Conservation (phyloP, 176 grass and related monocot genomes). For the Oryza meridionalis region DNA sequence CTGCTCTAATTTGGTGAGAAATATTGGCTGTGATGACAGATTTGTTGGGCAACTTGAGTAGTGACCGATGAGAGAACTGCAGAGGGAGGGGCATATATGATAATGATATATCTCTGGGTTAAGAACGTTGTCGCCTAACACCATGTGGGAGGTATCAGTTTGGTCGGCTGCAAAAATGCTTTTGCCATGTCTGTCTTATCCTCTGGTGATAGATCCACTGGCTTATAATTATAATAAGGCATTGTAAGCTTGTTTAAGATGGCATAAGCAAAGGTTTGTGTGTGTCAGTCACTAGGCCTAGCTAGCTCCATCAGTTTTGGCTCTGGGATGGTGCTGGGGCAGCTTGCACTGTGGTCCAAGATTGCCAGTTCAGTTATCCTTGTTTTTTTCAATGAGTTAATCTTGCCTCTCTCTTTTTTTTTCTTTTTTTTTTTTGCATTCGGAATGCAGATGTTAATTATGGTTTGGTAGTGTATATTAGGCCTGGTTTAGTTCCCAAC, state of each 20-base stretch:
- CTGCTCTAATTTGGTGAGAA: conserved; percentile 43
- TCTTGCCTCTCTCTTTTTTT: neutral
- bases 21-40: conserved; percentile 30
- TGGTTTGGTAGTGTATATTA: neutral
- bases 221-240: conserved; percentile 37
- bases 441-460: neutral
- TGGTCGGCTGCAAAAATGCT: conserved; percentile 37
- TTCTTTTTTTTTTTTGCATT: neutral
- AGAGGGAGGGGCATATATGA: neutral
- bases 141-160: conserved; percentile 41
- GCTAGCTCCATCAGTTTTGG: neutral
- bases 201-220: conserved; percentile 38
- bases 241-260: conserved; percentile 18
- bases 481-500: too few species aligned
- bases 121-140: conserved; percentile 43
- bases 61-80: conserved; percentile 47
- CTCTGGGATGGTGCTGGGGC: conserved; percentile 43
- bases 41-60: conserved; percentile 10
- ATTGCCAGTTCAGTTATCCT: conserved; percentile 40
- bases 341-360: conserved; percentile 39
- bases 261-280: neutral
- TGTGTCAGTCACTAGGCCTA: neutral
- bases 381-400: neutral
- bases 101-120: conserved; percentile 4
- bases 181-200: conserved; percentile 29